These are phyloP conservation scores for Adansonia grandidieri DNA, from an alignment of 441 rosid genomes.

Conservation along the genomic window DNA sequence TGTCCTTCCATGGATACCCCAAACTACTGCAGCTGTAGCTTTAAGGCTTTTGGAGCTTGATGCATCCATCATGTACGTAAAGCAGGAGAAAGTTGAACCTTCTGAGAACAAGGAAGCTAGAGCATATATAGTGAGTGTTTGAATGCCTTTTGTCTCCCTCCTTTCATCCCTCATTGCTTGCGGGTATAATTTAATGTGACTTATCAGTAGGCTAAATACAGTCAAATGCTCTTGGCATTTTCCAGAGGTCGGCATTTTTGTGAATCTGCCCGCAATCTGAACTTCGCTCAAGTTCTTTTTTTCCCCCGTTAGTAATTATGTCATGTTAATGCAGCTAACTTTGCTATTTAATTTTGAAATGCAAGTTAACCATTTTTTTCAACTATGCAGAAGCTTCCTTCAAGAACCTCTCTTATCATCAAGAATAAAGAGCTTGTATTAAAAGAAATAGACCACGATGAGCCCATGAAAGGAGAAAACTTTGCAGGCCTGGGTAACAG, in stretches of 20 bases:
- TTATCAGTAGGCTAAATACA: not conserved
- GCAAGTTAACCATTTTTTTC: constrained; percentile 18
- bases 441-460: constrained; percentile 41
- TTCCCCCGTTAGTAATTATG: not conserved
- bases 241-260: not conserved
- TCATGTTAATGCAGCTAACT: not conserved
- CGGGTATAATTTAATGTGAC: not conserved
- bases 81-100: constrained; percentile 56
- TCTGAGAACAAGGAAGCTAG: constrained; percentile 46
- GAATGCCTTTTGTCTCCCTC: not conserved
- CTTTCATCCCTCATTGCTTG: not conserved
- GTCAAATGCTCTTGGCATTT: not conserved
- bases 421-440: constrained; percentile 50
- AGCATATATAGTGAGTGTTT: constrained; percentile 50
- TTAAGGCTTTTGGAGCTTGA: constrained; percentile 86
- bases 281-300: too few relatives aligned
- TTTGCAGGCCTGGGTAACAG: constrained; percentile 38
- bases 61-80: constrained; percentile 58
- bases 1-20: constrained; percentile 90
- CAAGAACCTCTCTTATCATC: constrained; percentile 47
- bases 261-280: not conserved
- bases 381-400: constrained; percentile 64
- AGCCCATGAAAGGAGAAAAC: constrained; percentile 43
- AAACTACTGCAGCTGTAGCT: constrained; percentile 82
- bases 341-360: constrained; percentile 2